These are phyloP conservation scores for Tillandsia leiboldiana DNA, from an alignment of 176 grass and related monocot species.

Conservation along the genomic window DNA sequence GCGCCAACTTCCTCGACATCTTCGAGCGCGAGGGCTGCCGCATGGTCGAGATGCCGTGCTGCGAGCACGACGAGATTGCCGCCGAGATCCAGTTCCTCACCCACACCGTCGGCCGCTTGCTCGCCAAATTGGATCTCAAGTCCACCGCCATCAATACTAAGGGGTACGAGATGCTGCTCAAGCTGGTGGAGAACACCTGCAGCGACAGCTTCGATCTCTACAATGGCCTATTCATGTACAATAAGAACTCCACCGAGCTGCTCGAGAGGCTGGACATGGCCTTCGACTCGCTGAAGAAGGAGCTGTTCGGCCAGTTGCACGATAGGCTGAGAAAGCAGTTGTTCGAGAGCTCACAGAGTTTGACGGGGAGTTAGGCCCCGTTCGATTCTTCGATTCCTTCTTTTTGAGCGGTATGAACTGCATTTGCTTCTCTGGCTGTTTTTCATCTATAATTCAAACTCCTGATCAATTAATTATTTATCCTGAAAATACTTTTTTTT, in stretches of 20 bases:
- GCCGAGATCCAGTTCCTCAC: slow-evolving; percentile 77
- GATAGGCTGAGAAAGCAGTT: slow-evolving; percentile 56
- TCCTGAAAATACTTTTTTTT: no score
- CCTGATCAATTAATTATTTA: no score
- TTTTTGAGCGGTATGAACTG: neutral
- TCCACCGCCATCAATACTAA: slow-evolving; percentile 38
- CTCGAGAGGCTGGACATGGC: slow-evolving; percentile 57
- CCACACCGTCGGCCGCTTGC: slow-evolving; percentile 57
- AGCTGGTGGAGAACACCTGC: slow-evolving; percentile 75
- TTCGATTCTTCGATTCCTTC: neutral
- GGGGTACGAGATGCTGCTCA: slow-evolving; percentile 63
- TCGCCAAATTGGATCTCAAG: slow-evolving; percentile 33
- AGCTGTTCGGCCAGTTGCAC: slow-evolving; percentile 53
- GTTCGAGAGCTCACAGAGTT: slow-evolving; percentile 21
- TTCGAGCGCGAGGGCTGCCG: slow-evolving; percentile 60
- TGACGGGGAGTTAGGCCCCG: neutral
- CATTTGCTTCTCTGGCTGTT: no score
- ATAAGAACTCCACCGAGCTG: slow-evolving; percentile 66
- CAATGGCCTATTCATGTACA: slow-evolving; percentile 92
- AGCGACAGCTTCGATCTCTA: slow-evolving; percentile 89
- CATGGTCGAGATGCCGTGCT: slow-evolving; percentile 71
- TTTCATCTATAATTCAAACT: no score
- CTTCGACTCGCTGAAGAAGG: slow-evolving; percentile 53
- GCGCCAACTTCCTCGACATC: slow-evolving; percentile 37
- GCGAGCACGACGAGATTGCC: slow-evolving; percentile 50